Evolutionary conservation across 1,284 basidiomycete species (phyloP).

Genomic region (Austroboletus niveus): DNA sequence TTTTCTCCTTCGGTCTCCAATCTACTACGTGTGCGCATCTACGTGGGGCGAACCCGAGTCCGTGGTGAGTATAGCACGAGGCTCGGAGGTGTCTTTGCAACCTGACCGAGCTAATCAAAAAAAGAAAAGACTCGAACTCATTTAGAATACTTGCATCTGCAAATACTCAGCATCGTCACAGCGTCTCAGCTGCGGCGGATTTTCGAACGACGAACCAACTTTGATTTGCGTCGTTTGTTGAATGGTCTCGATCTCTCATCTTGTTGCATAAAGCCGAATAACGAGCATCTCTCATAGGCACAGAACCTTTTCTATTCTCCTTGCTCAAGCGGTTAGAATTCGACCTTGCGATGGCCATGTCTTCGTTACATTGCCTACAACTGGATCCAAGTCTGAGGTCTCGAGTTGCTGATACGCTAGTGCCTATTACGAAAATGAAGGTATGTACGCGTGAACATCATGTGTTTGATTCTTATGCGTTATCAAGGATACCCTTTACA

Average conservation of each 20-base stretch:
- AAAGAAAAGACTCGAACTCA: slow-evolving; percentile 80
- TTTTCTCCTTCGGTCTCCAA: slow-evolving; percentile 81
- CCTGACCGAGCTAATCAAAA: slow-evolving; percentile 46
- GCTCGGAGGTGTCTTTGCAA: slow-evolving; percentile 2
- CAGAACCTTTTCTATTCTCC: slow-evolving; percentile 77
- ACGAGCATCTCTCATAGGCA: slow-evolving; percentile 47
- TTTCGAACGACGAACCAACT: slow-evolving; percentile 88
- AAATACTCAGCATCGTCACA: slow-evolving; percentile 89
- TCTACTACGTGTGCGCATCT: slow-evolving; percentile 90
- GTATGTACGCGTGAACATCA: slow-evolving; percentile 38
- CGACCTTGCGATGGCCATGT: slow-evolving; percentile 79
- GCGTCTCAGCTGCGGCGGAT: slow-evolving; percentile 80
- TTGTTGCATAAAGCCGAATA: background rate
- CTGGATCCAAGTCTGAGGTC: slow-evolving; percentile 69
- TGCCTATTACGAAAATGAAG: slow-evolving; percentile 79
- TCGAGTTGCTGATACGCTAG: slow-evolving; percentile 70
- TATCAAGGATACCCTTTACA: slow-evolving; percentile 82
- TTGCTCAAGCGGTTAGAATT: slow-evolving; percentile 70
- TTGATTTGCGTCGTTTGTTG: slow-evolving; percentile 84
- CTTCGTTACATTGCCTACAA: slow-evolving; percentile 78
- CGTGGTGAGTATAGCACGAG: slow-evolving; percentile 62
- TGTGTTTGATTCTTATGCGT: slow-evolving; percentile 7
- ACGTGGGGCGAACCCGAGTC: slow-evolving; percentile 93
- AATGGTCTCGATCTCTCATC: slow-evolving; percentile 51
- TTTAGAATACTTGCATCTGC: slow-evolving; percentile 91